Conservation (phyloP, 352 stramenopile species). For the Phytopythium sindhum region DNA sequence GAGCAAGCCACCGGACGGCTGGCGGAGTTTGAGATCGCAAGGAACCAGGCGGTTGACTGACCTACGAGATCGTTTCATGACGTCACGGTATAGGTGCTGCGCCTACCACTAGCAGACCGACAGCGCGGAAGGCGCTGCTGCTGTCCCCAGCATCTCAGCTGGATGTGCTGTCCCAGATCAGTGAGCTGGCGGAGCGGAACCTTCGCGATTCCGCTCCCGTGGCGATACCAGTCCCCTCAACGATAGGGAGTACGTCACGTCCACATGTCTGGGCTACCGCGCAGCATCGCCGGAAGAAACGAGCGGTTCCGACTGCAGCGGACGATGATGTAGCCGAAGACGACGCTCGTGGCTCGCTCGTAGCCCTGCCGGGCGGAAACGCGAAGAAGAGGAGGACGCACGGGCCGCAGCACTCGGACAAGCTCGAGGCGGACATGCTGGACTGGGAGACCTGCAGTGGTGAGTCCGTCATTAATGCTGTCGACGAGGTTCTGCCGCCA, state of each 20-base stretch:
- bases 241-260: background rate
- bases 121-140: conserved; percentile 21
- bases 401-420: conserved; percentile 14
- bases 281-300: background rate
- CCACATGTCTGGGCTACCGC: conserved; percentile 25
- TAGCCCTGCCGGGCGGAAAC: background rate
- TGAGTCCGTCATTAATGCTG: conserved; percentile 9
- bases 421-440: conserved; percentile 42
- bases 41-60: too few species aligned
- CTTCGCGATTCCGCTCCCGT: background rate
- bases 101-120: background rate
- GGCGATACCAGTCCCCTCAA: background rate
- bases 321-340: background rate
- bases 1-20: too few species aligned
- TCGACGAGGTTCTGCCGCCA: background rate
- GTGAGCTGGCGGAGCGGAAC: conserved; percentile 48
- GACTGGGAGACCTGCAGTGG: conserved; percentile 69
- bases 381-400: conserved; percentile 17
- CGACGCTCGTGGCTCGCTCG: background rate
- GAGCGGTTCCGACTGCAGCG: background rate
- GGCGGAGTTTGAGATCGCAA: too few species aligned
- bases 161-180: conserved; percentile 75
- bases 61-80: too few species aligned
- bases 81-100: background rate
- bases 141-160: conserved; percentile 70